A percentile compares a stretch with the other conserved stretches of the same genome.
These are phyloP conservation scores for Penicillium glabrum DNA, from an alignment of 2,329 filamentous ascomycete genomes.

Conservation along the genomic window DNA sequence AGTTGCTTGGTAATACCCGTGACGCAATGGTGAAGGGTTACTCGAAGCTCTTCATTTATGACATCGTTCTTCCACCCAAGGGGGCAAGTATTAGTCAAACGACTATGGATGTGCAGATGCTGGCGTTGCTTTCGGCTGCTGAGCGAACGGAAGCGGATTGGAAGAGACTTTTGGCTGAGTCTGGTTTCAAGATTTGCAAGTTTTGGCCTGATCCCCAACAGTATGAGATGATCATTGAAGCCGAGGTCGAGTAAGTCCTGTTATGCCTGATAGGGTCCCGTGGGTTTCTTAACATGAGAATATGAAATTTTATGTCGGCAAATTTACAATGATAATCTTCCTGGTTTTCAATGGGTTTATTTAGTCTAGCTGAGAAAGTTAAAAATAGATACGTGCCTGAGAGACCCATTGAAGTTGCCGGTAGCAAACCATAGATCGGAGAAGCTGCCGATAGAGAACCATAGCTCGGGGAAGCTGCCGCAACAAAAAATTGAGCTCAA, in stretches of 20 bases:
- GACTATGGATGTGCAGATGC: slow-evolving; percentile 39
- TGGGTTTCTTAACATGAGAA: background rate
- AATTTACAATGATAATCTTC: too few relatives aligned
- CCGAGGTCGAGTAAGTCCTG: slow-evolving; percentile 14
- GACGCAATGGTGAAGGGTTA: slow-evolving; percentile 41
- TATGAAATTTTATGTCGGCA: background rate
- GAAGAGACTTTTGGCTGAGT: slow-evolving; percentile 23
- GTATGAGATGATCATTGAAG: slow-evolving; percentile 32
- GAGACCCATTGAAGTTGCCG: too few relatives aligned
- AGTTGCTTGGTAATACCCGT: slow-evolving; percentile 31
- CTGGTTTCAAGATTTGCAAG: slow-evolving; percentile 28
- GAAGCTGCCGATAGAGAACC: too few relatives aligned
- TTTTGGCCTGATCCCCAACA: slow-evolving; percentile 31
- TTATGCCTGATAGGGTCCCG: background rate
- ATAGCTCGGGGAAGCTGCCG: too few relatives aligned
- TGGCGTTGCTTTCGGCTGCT: slow-evolving; percentile 48
- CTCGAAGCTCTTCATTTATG: slow-evolving; percentile 41
- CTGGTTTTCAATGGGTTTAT: too few relatives aligned
- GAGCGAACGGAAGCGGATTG: slow-evolving; percentile 33
- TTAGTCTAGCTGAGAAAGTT: too few relatives aligned
- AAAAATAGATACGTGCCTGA: too few relatives aligned
- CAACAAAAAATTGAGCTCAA: background rate
- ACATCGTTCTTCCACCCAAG: slow-evolving; percentile 38
- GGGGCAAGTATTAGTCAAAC: slow-evolving; percentile 31
- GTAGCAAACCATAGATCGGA: too few relatives aligned